Evolutionary conservation across 768 basidiomycete species (phyloP).

Genomic region (Amanita subjunquillea): DNA sequence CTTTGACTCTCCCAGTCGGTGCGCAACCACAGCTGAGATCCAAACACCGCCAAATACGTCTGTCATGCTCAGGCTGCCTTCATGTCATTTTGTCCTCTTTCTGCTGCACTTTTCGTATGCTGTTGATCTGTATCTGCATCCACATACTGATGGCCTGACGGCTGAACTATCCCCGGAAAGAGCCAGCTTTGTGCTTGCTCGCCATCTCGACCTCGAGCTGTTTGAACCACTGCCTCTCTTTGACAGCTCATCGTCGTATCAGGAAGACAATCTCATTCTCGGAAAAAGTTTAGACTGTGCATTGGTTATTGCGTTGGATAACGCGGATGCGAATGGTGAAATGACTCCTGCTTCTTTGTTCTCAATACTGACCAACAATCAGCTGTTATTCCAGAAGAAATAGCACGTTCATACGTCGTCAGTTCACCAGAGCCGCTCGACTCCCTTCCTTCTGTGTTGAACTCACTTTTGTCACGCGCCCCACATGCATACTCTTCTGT

Average conservation of each 20-base stretch:
- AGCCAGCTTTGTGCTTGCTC: constrained; percentile 51
- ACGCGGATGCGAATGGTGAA: constrained; percentile 45
- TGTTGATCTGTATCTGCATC: constrained; percentile 51
- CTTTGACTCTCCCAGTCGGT: neutral
- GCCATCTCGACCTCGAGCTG: constrained; percentile 62
- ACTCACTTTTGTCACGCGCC: constrained; percentile 51
- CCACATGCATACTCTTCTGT: constrained; percentile 45
- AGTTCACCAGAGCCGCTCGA: constrained; percentile 20
- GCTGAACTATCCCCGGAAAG: constrained; percentile 37
- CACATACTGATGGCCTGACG: constrained; percentile 24
- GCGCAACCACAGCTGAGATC: neutral
- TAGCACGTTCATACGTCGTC: constrained; percentile 39
- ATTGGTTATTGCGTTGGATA: constrained; percentile 46
- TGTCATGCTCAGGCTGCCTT: constrained; percentile 20
- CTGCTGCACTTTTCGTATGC: constrained; percentile 32
- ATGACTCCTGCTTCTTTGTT: neutral
- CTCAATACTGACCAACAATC: constrained; percentile 6
- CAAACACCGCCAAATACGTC: constrained; percentile 22
- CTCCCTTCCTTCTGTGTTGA: constrained; percentile 42
- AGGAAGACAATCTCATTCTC: constrained; percentile 39
- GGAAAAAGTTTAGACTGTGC: constrained; percentile 41
- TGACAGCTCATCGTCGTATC: constrained; percentile 20
- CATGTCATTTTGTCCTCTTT: constrained; percentile 19
- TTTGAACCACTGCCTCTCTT: constrained; percentile 36
- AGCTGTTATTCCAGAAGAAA: constrained; percentile 50